Percentiles rank a stretch among this genome's conserved stretches.
Evolutionary conservation across 441 rosid species (phyloP).

Genomic region (Geranium incanum): DNA sequence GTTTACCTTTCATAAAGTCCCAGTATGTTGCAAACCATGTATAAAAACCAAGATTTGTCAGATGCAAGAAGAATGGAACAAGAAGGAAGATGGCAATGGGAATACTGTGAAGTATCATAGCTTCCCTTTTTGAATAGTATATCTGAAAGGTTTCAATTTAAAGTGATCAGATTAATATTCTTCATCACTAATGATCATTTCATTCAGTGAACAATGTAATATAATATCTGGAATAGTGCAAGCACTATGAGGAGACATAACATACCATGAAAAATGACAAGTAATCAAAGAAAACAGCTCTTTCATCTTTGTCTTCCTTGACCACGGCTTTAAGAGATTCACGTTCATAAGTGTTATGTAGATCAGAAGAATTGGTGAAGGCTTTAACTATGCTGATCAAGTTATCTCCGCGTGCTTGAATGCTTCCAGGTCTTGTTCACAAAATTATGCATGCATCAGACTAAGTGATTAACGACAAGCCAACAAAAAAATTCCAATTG

Average conservation of each 20-base stretch:
- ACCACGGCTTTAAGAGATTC: slow-evolving; percentile 34
- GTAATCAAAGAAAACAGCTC: slow-evolving; percentile 92
- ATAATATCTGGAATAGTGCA: slow-evolving; percentile 3
- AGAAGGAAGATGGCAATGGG: slow-evolving; percentile 56
- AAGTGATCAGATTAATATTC: slow-evolving; percentile 13
- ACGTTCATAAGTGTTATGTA: slow-evolving; percentile 53
- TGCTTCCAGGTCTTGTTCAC: slow-evolving; percentile 90
- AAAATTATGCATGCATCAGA: slow-evolving; percentile 30
- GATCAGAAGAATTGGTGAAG: slow-evolving; percentile 67
- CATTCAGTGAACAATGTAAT: not conserved
- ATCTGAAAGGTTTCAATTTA: slow-evolving; percentile 46
- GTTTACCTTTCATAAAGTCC: slow-evolving; percentile 70
- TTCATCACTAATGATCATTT: slow-evolving; percentile 11
- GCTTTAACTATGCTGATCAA: slow-evolving; percentile 63
- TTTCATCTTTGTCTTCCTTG: slow-evolving; percentile 40
- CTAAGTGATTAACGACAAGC: slow-evolving; percentile 26
- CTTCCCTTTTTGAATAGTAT: slow-evolving; percentile 64
- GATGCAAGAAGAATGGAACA: slow-evolving; percentile 55
- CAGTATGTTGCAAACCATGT: slow-evolving; percentile 44
- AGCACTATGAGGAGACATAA: not conserved
- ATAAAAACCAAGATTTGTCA: slow-evolving; percentile 37
- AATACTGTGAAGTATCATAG: slow-evolving; percentile 62
- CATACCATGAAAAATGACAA: slow-evolving; percentile 70
- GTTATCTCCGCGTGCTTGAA: slow-evolving; percentile 99
- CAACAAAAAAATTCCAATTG: slow-evolving; percentile 19